Base-by-base conservation (phyloP, 108 stramenopile species). In the Skeletonema marinoi region DNA sequence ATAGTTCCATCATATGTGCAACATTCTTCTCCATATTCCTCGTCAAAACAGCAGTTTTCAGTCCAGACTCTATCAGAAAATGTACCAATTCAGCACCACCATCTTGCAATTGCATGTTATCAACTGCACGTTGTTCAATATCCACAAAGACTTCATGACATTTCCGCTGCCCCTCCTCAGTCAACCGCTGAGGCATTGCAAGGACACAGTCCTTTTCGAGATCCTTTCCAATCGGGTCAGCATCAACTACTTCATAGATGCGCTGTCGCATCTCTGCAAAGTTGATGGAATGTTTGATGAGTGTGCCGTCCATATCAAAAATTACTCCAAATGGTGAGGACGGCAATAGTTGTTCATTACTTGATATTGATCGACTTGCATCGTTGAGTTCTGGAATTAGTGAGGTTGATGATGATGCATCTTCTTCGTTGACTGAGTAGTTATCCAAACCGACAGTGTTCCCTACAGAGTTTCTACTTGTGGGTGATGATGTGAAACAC, bases 301-400 rank as follows among this genome's bases (percentile, higher is more conserved):
- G 70, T 2, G 84, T 85, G 13, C 84, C 79, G 46, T 84, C 83
- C 83, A 85, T 85, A 41, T 80, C 84, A 54, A 85, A 80, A 21
- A 80, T 74, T 19, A 85, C 54, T 31, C 84, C 84, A n/a, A 63
- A 35, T 30, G 76, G 76, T 5, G 29, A 19, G 10, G 13, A 41
- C 8, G 68, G 67, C 32, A 77, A 32, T 10, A 21, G 2, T 4
- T 10, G 17, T 8, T 73, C 48, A 35, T 13, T 30, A n/a, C 64
- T 48, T 46, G 44, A n/a, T 46, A n/a, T 46, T n/a, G 4, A n/a
- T n/a, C 16, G 44, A 46, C 44, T 46, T n/a, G 44, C 44, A 46
- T 46, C 44, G 16, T 46, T 46, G 5, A 46, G 44, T 46, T 46
- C 44, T 3, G 44, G 44, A 56, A 25, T 56, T n/a, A 56, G 54